Evolutionary conservation across 306 rosid species (phyloP).

Genomic region (Datisca glomerata): DNA sequence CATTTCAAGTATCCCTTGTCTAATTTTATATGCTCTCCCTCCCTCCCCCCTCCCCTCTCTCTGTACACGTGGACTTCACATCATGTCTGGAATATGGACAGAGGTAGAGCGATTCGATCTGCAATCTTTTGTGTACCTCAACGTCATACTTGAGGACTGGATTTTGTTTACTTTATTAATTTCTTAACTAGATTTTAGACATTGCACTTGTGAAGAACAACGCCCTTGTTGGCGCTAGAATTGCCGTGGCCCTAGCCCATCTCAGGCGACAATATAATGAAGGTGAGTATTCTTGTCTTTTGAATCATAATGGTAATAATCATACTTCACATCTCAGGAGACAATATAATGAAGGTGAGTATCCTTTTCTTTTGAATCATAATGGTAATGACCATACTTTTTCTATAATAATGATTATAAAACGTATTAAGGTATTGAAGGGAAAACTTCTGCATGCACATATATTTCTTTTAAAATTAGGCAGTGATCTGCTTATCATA

Average conservation of each 20-base stretch:
- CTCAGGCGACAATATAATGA: conserved; percentile 26
- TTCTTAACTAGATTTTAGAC: conserved; percentile 49
- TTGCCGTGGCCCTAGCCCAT: conserved; percentile 56
- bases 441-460: too few relatives aligned
- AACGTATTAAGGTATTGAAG: too few relatives aligned
- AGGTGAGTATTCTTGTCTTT: conserved; percentile 15
- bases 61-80: too few relatives aligned
- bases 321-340: conserved; percentile 35
- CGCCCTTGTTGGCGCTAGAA: conserved; percentile 61
- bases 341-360: conserved; percentile 23
- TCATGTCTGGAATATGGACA: too few relatives aligned
- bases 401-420: too few relatives aligned
- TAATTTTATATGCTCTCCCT: neutral
- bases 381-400: too few relatives aligned
- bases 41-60: neutral
- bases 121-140: too few relatives aligned
- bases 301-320: too few relatives aligned
- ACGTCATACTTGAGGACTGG: neutral
- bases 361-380: neutral
- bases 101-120: too few relatives aligned
- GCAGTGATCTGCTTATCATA: too few relatives aligned
- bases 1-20: conserved; percentile 65
- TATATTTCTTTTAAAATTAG: too few relatives aligned
- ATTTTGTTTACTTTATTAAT: neutral
- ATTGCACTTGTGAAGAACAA: conserved; percentile 96